Evolutionary conservation across 1,284 basidiomycete genomes (phyloP).

Genomic region (Athelia sp.): DNA sequence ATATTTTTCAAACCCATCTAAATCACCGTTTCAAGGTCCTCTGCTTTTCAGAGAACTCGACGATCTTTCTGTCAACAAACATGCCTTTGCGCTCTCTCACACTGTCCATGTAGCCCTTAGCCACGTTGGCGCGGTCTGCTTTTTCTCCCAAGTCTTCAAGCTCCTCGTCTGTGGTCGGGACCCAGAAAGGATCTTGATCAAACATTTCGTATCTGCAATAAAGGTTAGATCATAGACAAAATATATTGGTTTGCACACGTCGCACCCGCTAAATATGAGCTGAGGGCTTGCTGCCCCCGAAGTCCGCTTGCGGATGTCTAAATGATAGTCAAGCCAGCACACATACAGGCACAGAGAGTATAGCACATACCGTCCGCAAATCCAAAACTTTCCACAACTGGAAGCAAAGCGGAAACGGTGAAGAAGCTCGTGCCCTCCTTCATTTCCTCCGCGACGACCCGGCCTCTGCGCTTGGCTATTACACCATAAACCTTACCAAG

Average conservation of each 20-base stretch:
- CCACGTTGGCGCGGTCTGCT: constrained; percentile 91
- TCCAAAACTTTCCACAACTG: constrained; percentile 96
- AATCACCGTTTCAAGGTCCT: constrained; percentile 82
- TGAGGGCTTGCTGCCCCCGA: constrained; percentile 97
- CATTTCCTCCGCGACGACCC: constrained; percentile 97
- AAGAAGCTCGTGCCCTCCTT: constrained; percentile 97
- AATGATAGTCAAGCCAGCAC: not conserved
- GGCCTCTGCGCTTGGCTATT: constrained; percentile 84
- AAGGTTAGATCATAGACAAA: not conserved
- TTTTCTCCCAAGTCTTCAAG: constrained; percentile 97
- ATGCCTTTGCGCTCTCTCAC: constrained; percentile 94
- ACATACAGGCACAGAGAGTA: not conserved
- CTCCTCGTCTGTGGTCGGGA: constrained; percentile 96
- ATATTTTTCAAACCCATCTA: too few species aligned
- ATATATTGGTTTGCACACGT: constrained; percentile 7
- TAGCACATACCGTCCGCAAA: constrained; percentile 83
- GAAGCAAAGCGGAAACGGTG: constrained; percentile 86
- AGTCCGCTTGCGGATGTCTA: constrained; percentile 94
- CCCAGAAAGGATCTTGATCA: constrained; percentile 97
- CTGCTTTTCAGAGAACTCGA: constrained; percentile 95
- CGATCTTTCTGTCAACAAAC: constrained; percentile 90
- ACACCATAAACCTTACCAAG: constrained; percentile 98
- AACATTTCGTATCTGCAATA: constrained; percentile 73
- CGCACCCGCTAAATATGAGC: constrained; percentile 91
- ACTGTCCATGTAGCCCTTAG: constrained; percentile 89